Evolutionary conservation across 2,329 filamentous ascomycete genomes (phyloP), one percentile per base, ranked within the genome.

Genomic region (Colletotrichum viniferum): DNA sequence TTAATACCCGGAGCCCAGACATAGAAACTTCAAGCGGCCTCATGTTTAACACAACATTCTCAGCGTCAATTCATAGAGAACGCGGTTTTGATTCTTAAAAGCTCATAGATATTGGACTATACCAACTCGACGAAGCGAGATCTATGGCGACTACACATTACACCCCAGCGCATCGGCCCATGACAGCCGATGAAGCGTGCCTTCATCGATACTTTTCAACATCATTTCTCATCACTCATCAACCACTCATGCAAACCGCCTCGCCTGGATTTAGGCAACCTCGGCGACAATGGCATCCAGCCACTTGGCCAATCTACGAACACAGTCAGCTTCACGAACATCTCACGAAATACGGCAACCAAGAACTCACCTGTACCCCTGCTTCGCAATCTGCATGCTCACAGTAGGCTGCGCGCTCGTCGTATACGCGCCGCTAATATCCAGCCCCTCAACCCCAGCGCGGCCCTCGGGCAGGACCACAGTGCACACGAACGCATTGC

Each of bases 311-410:
- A 76, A 56, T 32, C 73, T 69, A 26, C 10, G 1, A 28, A 10
- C 24, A 7, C 7, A 0, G 43, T 70, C n/a, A 70, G 68, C 34
- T 62, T 61, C n/a, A n/a, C n/a, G n/a, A n/a, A n/a, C n/a, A n/a
- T 21, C 16, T 7, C 32, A 14, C 7, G 13, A n/a, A 6, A 10
- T 4, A 32, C 7, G 21, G 1, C 10, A n/a, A n/a, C n/a, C n/a
- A n/a, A n/a, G n/a, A 9, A n/a, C 30, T 61, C 38, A 62, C 65
- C 71, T 38, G 28, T 86, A 86, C 0, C 86, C 86, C 67, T 85
- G 85, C 81, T 87, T 87, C 10, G 86, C 85, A 30, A 87, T 85
- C 80, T 87, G 86, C 69, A 86, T 77, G 77, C 84, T 82, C 52
- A 88, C 81, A 16, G 85, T 84, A 12, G 82, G 83, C 69, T 82